phyloP scores from a whole-genome alignment of 257 asterid species.

The Plantago ovata region DNA sequence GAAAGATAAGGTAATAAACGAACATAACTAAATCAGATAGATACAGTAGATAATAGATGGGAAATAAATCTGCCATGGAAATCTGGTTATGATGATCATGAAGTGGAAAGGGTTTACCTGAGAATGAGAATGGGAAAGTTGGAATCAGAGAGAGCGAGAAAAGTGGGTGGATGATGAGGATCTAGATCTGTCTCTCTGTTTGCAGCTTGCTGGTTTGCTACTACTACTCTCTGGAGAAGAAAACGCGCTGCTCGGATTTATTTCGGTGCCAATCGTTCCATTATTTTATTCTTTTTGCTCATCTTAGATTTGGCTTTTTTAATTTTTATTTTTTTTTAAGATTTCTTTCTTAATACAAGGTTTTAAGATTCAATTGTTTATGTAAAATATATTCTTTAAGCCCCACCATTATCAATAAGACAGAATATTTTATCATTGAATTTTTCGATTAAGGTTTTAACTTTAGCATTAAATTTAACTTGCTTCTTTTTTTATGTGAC shows the following conservation, averaged over 20 bases:
- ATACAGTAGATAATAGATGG: too few relatives aligned
- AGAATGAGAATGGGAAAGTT: conserved; percentile 14
- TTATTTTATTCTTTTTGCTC: conserved; percentile 3
- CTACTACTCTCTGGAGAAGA: conserved; percentile 7
- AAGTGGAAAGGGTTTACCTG: conserved; percentile 22
- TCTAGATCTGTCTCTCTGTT: conserved; percentile 43
- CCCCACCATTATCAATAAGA: too few relatives aligned
- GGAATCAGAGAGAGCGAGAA: conserved; percentile 16
- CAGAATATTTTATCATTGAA: too few relatives aligned
- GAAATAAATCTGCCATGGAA: not conserved
- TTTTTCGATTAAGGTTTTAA: too few relatives aligned
- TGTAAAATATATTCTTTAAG: too few relatives aligned
- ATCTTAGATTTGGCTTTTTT: too few relatives aligned
- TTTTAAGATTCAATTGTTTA: too few relatives aligned
- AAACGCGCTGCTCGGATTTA: conserved; percentile 20
- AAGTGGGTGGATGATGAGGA: conserved; percentile 46
- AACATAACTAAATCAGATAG: not conserved
- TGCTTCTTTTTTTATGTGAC: too few relatives aligned
- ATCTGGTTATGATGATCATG: not conserved
- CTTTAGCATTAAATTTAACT: too few relatives aligned
- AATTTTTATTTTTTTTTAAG: too few relatives aligned
- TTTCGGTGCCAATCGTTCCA: conserved; percentile 19
- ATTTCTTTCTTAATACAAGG: too few relatives aligned
- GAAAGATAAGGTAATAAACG: not conserved
- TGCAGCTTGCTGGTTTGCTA: conserved; percentile 8